Evolutionary conservation across 192 early-diverging fungal species (phyloP).

Genomic region (Backusella macrospora): DNA sequence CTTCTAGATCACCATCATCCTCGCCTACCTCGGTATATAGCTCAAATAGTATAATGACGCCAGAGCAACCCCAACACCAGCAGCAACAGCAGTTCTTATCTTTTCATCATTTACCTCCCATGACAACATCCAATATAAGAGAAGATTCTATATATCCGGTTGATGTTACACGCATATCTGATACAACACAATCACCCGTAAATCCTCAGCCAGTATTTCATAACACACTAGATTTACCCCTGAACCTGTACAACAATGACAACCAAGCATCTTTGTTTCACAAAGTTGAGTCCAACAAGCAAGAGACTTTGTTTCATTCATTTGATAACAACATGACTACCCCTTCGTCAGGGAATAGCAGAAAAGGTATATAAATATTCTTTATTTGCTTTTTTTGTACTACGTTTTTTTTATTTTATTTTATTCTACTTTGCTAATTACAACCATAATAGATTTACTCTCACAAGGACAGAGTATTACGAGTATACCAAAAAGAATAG

Average conservation of each 20-base stretch:
- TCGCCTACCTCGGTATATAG: conserved; percentile 1
- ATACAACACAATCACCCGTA: background rate
- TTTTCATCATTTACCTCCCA: conserved; percentile 8
- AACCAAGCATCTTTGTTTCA: conserved; percentile 8
- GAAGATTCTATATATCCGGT: conserved; percentile 16
- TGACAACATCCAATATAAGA: conserved; percentile 2
- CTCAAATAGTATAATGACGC: background rate
- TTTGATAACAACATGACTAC: background rate
- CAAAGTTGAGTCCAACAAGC: conserved; percentile 3
- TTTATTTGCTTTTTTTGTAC: background rate
- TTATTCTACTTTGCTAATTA: background rate
- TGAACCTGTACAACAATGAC: conserved; percentile 5
- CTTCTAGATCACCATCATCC: background rate
- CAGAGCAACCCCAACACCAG: background rate
- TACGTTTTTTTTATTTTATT: background rate
- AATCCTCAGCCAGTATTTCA: conserved; percentile 4
- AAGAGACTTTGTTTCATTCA: conserved; percentile 2
- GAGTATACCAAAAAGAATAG: background rate
- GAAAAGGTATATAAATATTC: background rate
- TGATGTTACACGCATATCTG: conserved; percentile 10
- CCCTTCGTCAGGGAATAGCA: background rate
- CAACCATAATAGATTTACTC: background rate
- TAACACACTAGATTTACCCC: conserved; percentile 4
- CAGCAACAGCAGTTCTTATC: conserved; percentile 10
- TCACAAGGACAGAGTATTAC: background rate